These are phyloP conservation scores for Aspergillus aculeatus DNA, from an alignment of 2,329 filamentous ascomycete genomes.

Conservation along the genomic window DNA sequence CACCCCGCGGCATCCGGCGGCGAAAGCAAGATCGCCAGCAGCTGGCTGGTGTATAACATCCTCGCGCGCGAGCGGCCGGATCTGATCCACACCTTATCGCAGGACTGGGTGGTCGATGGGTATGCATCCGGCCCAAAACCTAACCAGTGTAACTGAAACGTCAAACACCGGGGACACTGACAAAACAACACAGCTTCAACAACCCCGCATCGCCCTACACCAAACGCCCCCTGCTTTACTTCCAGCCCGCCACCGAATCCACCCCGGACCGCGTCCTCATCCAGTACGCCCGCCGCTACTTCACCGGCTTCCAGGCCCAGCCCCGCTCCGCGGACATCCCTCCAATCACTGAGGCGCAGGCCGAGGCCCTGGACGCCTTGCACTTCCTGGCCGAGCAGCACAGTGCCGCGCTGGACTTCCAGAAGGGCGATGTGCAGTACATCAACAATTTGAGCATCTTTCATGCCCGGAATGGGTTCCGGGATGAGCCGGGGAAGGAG, in stretches of 20 bases:
- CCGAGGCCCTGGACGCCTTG: too few relatives aligned
- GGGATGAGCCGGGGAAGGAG: conserved; percentile 33
- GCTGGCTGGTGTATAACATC: conserved; percentile 55
- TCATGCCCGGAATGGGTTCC: conserved; percentile 47
- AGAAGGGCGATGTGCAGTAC: conserved; percentile 49
- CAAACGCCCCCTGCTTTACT: conserved; percentile 34
- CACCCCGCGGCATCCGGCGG: conserved; percentile 47
- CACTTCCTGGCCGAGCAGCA: conserved; percentile 32
- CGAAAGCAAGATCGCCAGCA: conserved; percentile 52
- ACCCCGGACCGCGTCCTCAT: conserved; percentile 54
- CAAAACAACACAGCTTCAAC: too few relatives aligned
- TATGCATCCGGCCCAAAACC: too few relatives aligned
- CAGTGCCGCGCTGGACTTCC: conserved; percentile 40
- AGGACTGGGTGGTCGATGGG: too few relatives aligned
- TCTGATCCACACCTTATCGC: conserved; percentile 36
- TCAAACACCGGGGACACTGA: too few relatives aligned
- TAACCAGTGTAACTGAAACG: too few relatives aligned
- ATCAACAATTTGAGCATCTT: conserved; percentile 50
- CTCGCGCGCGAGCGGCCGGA: conserved; percentile 53
- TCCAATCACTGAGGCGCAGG: conserved; percentile 25
- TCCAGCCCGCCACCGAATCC: conserved; percentile 49
- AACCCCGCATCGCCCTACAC: too few relatives aligned
- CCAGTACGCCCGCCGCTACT: conserved; percentile 57
- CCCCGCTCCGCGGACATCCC: conserved; percentile 31
- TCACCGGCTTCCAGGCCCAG: conserved; percentile 48